Percentiles rank a stretch among this genome's conserved stretches.
These are phyloP conservation scores for Pichia deserticola DNA, from an alignment of 805 yeast genomes.

Conservation along the genomic window DNA sequence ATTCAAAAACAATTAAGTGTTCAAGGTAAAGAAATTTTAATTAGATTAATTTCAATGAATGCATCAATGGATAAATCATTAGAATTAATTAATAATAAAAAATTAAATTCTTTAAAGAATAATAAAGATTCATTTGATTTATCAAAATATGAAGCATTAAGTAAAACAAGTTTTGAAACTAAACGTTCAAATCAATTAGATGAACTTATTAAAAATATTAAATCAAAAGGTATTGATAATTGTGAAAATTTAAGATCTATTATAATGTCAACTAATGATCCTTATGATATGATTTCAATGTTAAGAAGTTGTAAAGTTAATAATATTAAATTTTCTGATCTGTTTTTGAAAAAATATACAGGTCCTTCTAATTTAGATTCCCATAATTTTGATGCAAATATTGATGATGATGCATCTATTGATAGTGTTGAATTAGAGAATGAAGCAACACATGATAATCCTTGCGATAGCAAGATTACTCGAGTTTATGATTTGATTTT, in stretches of 20 bases:
- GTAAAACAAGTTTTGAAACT: background rate
- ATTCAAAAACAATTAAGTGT: constrained; percentile 45
- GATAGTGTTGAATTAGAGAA: constrained; percentile 6
- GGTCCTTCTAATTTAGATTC: background rate
- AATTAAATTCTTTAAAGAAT: background rate
- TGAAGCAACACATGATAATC: background rate
- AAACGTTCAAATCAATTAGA: background rate
- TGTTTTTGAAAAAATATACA: constrained; percentile 9
- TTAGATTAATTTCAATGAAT: constrained; percentile 62
- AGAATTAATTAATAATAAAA: constrained; percentile 21
- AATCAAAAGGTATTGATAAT: constrained; percentile 3
- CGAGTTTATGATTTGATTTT: constrained; percentile 22
- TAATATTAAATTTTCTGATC: constrained; percentile 10
- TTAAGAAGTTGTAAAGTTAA: constrained; percentile 6
- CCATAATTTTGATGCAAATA: background rate
- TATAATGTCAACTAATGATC: constrained; percentile 10
- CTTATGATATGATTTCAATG: constrained; percentile 13
- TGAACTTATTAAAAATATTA: constrained; percentile 1
- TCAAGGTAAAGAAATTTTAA: constrained; percentile 69
- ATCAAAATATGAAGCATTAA: background rate
- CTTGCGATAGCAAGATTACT: constrained; percentile 6
- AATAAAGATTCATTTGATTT: background rate
- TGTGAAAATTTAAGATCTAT: constrained; percentile 4
- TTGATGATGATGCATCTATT: constrained; percentile 8
- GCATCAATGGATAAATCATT: constrained; percentile 57